phyloP scores from a whole-genome alignment of 2,329 filamentous ascomycete genomes.

The Didymella pinodella region DNA sequence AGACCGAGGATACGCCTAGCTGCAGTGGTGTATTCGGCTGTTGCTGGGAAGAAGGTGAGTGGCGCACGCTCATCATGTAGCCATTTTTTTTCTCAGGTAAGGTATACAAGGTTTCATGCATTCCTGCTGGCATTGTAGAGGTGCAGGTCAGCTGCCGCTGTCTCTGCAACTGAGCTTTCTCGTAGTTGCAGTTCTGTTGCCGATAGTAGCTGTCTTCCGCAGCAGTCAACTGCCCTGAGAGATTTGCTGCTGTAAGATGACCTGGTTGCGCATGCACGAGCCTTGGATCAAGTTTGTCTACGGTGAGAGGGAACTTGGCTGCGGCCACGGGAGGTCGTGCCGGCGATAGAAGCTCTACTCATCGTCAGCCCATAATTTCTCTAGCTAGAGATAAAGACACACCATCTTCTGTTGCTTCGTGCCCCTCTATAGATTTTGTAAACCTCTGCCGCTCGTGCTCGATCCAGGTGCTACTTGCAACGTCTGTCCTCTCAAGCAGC shows the following conservation, averaged over 20 bases:
- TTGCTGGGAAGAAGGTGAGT: background rate
- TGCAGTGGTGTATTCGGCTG: background rate
- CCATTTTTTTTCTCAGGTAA: background rate
- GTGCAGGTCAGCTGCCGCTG: background rate
- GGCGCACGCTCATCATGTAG: background rate
- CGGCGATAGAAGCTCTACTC: background rate
- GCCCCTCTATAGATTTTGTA: background rate
- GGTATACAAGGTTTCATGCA: background rate
- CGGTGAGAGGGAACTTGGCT: background rate
- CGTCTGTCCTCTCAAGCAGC: conserved; percentile 15
- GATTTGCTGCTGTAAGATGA: conserved; percentile 4
- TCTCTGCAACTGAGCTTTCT: background rate
- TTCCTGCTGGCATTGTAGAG: background rate
- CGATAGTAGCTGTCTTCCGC: conserved; percentile 22
- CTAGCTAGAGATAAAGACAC: background rate
- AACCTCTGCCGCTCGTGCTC: conserved; percentile 12
- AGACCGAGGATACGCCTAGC: background rate
- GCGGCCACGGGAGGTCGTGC: background rate
- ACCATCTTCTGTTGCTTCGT: conserved; percentile 4
- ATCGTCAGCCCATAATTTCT: background rate
- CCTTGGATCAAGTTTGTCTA: conserved; percentile 21
- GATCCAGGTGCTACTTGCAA: conserved; percentile 20
- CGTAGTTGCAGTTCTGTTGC: conserved; percentile 4
- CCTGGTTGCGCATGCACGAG: conserved; percentile 23
- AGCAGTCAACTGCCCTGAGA: conserved; percentile 7